Percentiles rank a stretch among this genome's conserved stretches.
phyloP scores from a whole-genome alignment of 2,329 filamentous ascomycete species.

The Colletotrichum sansevieriae region DNA sequence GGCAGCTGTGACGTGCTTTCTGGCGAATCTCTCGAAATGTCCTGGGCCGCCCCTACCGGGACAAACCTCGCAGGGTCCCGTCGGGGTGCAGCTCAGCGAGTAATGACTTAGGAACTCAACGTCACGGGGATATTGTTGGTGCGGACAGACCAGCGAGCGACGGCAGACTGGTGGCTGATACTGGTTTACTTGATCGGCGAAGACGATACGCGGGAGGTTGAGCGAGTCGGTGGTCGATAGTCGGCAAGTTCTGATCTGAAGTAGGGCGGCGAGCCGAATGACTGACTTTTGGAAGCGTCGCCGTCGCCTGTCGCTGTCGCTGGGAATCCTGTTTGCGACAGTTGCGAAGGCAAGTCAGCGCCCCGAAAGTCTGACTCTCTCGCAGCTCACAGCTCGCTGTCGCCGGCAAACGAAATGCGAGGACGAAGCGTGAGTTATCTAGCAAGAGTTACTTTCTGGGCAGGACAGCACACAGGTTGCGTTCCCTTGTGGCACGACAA shows the following conservation, averaged over 20 bases:
- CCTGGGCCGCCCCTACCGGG: slow-evolving; percentile 21
- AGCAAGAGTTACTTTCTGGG: slow-evolving; percentile 1
- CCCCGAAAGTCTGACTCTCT: background rate
- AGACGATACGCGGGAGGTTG: background rate
- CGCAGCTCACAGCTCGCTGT: background rate
- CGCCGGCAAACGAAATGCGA: background rate
- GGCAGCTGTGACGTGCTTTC: slow-evolving; percentile 39
- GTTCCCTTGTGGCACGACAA: background rate
- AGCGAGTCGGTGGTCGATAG: slow-evolving; percentile 20
- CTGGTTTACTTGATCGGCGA: background rate
- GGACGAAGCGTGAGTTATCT: background rate
- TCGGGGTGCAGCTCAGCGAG: slow-evolving; percentile 33
- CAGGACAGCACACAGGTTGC: slow-evolving; percentile 6
- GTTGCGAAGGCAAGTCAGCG: background rate
- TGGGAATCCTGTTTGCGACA: background rate
- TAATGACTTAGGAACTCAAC: slow-evolving; percentile 17
- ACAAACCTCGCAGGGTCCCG: slow-evolving; percentile 33
- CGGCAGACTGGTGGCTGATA: slow-evolving; percentile 18
- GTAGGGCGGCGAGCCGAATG: background rate
- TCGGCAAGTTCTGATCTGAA: background rate
- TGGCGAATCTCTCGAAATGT: slow-evolving; percentile 36
- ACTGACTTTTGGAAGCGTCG: background rate
- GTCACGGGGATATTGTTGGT: slow-evolving; percentile 14
- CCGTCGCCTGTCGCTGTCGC: slow-evolving; percentile 25
- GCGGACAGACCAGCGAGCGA: slow-evolving; percentile 19